Percentiles rank a stretch among this genome's conserved stretches.
Evolutionary conservation across 805 yeast species (phyloP).

Genomic region (Torulaspora franciscae): DNA sequence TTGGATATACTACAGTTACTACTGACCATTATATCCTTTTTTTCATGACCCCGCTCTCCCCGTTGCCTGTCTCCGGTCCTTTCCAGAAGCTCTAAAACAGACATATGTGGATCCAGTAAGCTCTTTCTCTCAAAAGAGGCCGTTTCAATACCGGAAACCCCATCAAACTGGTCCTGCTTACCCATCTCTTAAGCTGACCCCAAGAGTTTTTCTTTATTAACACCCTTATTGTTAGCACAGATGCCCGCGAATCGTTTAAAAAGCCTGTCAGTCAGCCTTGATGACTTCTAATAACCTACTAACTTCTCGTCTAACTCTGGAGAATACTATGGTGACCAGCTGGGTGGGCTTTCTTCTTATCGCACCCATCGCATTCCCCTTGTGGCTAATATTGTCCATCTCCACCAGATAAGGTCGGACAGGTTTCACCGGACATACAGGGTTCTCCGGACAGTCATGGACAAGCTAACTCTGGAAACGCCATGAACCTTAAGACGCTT

Average conservation of each 20-base stretch:
- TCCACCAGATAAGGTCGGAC: conserved; percentile 8
- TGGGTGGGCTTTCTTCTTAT: not conserved
- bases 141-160: not conserved
- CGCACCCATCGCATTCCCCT: conserved; percentile 8
- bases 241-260: not conserved
- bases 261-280: not conserved
- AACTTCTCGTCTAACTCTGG: not conserved
- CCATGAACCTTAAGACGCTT: no score
- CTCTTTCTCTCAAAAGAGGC: conserved; percentile 14
- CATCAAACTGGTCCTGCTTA: not conserved
- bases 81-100: conserved; percentile 28
- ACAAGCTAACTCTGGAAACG: not conserved
- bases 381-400: conserved; percentile 4
- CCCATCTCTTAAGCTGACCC: not conserved
- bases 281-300: not conserved
- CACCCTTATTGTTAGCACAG: not conserved
- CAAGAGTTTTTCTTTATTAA: not conserved
- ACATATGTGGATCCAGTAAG: conserved; percentile 32
- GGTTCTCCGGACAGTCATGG: conserved; percentile 1
- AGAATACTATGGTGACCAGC: not conserved
- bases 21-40: not conserved
- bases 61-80: conserved; percentile 6
- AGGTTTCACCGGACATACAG: not conserved
- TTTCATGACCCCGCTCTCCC: not conserved
- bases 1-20: conserved; percentile 22